Evolutionary conservation across 2,329 filamentous ascomycete species (phyloP).

Genomic region (Trichoderma afroharzianum): DNA sequence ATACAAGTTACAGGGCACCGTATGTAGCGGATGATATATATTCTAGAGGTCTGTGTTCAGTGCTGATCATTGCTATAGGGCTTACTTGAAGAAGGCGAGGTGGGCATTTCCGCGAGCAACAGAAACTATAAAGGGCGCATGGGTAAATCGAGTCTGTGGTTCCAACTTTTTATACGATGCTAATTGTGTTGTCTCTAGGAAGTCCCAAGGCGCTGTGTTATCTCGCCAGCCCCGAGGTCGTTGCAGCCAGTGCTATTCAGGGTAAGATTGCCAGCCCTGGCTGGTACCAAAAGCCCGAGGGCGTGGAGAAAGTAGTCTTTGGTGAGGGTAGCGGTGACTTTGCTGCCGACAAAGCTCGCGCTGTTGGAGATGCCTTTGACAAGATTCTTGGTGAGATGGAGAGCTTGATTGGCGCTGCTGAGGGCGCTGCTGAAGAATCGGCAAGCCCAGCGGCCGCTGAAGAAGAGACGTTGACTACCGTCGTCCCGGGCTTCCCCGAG

Average conservation of each 20-base stretch:
- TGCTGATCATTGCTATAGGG: slow-evolving; percentile 52
- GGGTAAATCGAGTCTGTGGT: slow-evolving; percentile 45
- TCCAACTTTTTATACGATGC: background rate
- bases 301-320: slow-evolving; percentile 61
- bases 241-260: slow-evolving; percentile 78
- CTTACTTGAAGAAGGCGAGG: slow-evolving; percentile 78
- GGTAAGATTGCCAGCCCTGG: slow-evolving; percentile 74
- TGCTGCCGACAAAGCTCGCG: slow-evolving; percentile 62
- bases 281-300: slow-evolving; percentile 70
- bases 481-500: slow-evolving; percentile 83
- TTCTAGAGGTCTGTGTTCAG: background rate
- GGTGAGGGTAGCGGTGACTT: slow-evolving; percentile 68
- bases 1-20: background rate
- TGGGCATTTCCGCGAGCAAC: slow-evolving; percentile 80
- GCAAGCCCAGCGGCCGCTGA: background rate
- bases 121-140: slow-evolving; percentile 91
- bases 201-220: slow-evolving; percentile 59
- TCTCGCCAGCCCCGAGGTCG: slow-evolving; percentile 83
- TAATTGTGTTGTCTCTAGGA: background rate
- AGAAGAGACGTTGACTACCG: slow-evolving; percentile 38
- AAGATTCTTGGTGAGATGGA: slow-evolving; percentile 61
- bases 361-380: slow-evolving; percentile 66
- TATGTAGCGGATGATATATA: background rate
- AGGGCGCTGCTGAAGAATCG: background rate
- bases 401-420: slow-evolving; percentile 21